Base-by-base conservation (phyloP, 345 rosid genomes). In the Gossypium mustelinum region DNA sequence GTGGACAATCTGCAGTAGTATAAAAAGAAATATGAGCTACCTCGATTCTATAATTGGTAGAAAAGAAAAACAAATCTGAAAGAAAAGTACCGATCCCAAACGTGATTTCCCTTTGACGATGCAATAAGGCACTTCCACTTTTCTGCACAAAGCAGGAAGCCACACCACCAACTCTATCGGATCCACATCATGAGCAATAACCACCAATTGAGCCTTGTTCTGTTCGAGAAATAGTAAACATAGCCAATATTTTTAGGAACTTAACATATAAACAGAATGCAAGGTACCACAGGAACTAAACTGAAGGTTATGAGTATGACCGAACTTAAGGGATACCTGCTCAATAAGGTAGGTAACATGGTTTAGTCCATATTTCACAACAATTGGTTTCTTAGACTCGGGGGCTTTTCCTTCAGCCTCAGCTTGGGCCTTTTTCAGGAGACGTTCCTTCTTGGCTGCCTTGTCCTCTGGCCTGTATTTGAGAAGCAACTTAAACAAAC, bases 131-230 rank as follows among this genome's bases (percentile, higher is more conserved):
- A 91, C 87, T 82, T 91, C 97, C 94, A 91, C 87, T 81, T 91
- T 91, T 51, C 97, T 86, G 79, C 97, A 91, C 14, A 91, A 76
- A n/a, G 97, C 91, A 66, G 97, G 97, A 29, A 91, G 79, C 97
- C 97, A 91, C 2, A 91, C 92, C 43, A 91, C 97, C 84, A 91
- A 80, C 84, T 91, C 97, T 24, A 91, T 91, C 9, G 97, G 97
- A 74, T 91, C 94, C 11, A 91, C 97, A 78, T 91, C 97, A 59
- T 89, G 97, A 18, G 97, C 97, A 9, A 91, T 91, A 60, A 91
- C 85, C 39, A 91, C 97, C 81, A 89, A 61, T 58, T 88, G 94
- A 8, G 92, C 94, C 78, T 88, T 90, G 80, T 88, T 90, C 94
- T 90, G 77, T 77, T 77, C 4, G 13, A 22, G 56, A 29, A 56